These are phyloP conservation scores for Aspergillus sp. DNA, from an alignment of 2,329 filamentous ascomycete species.

Conservation along the genomic window DNA sequence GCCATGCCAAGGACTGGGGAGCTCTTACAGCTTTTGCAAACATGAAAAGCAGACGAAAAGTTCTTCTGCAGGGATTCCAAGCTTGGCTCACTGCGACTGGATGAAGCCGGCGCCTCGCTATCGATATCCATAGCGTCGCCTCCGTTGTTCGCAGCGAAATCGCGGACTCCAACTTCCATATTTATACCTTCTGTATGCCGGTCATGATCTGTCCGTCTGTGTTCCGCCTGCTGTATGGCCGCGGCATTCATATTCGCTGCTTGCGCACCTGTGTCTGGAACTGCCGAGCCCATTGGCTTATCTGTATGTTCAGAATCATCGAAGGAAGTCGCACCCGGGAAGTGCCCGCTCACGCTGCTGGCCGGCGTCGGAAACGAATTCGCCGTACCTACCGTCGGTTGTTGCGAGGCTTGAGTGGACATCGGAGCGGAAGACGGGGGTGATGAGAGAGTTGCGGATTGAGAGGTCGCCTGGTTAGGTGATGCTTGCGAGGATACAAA, in stretches of 20 bases:
- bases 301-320: constrained; percentile 39
- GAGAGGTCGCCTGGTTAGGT: constrained; percentile 47
- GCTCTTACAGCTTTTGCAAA: constrained; percentile 54
- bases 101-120: constrained; percentile 24
- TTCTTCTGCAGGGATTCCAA: constrained; percentile 49
- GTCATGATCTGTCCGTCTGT: constrained; percentile 41
- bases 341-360: constrained; percentile 46
- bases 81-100: constrained; percentile 32
- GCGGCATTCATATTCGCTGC: constrained; percentile 20
- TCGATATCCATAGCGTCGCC: constrained; percentile 46
- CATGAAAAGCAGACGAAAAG: constrained; percentile 50
- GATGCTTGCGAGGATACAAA: constrained; percentile 49
- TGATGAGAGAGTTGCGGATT: constrained; percentile 43
- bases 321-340: constrained; percentile 30
- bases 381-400: constrained; percentile 41
- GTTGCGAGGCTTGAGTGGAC: constrained; percentile 47
- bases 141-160: constrained; percentile 22
- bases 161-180: constrained; percentile 21
- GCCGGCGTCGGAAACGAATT: constrained; percentile 50
- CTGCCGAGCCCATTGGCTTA: constrained; percentile 32
- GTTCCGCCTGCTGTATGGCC: constrained; percentile 28
- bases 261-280: constrained; percentile 22
- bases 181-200: constrained; percentile 26
- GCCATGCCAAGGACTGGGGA: constrained; percentile 42
- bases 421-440: constrained; percentile 46